Evolutionary conservation across 768 basidiomycete species (phyloP).

Genomic region (Pleurotus pulmonarius): DNA sequence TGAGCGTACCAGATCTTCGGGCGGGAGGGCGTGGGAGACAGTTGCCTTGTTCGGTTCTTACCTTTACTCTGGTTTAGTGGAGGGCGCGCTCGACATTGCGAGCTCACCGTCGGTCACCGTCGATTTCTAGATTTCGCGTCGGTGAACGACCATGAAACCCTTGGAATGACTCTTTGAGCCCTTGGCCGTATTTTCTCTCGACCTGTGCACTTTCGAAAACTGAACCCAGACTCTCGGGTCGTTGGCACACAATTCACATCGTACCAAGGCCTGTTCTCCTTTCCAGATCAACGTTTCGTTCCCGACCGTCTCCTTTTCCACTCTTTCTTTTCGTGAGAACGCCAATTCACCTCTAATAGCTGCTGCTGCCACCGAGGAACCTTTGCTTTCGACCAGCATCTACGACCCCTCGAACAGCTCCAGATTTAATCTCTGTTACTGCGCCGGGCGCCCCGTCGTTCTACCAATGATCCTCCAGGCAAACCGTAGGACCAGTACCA

Average conservation of each 20-base stretch:
- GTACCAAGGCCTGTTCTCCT: conserved; percentile 11
- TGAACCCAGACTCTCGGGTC: conserved; percentile 41
- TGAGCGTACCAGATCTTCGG: neutral
- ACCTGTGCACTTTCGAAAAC: conserved; percentile 17
- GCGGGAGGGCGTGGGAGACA: conserved; percentile 2
- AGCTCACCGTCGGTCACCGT: neutral
- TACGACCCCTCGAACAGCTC: conserved; percentile 3
- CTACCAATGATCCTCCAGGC: conserved; percentile 63
- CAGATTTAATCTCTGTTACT: conserved; percentile 4
- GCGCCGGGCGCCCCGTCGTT: conserved; percentile 1
- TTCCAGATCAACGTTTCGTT: neutral
- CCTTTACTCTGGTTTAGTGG: neutral
- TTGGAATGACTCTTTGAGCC: neutral
- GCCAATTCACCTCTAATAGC: neutral
- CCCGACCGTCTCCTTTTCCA: conserved; percentile 5
- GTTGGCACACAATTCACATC: conserved; percentile 19
- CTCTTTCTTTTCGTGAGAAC: conserved; percentile 4
- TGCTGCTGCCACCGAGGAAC: neutral
- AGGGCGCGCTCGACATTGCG: neutral
- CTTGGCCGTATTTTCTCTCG: conserved; percentile 11
- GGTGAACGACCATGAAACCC: neutral
- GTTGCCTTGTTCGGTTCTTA: neutral
- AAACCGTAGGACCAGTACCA: conserved; percentile 37
- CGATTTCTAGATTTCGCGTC: neutral
- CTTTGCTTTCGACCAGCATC: conserved; percentile 6